A percentile compares a stretch with the other conserved stretches of the same genome.
phyloP scores from a whole-genome alignment of 768 basidiomycete genomes.

The Macrolepiota fuliginosa region DNA sequence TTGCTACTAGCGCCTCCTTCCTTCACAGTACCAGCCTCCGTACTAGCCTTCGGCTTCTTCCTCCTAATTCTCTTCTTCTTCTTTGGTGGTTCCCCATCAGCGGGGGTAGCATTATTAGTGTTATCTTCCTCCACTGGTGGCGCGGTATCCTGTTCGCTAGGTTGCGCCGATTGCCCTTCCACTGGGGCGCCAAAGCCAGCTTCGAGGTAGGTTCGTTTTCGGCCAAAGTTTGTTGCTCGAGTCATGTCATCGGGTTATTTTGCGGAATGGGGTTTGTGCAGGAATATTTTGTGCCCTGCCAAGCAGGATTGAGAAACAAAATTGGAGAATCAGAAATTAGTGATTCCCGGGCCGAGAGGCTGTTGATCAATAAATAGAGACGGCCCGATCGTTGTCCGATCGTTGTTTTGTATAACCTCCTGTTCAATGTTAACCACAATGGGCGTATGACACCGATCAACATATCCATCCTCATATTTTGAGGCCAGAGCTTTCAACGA shows the following conservation, averaged over 20 bases:
- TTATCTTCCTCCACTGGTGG: constrained; percentile 13
- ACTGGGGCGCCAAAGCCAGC: constrained; percentile 43
- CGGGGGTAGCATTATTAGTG: not conserved
- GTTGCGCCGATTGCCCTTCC: constrained; percentile 7
- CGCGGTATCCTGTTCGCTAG: not conserved
- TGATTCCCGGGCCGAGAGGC: not conserved
- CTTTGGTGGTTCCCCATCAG: constrained; percentile 30
- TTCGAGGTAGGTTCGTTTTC: constrained; percentile 69
- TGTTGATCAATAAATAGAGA: not conserved
- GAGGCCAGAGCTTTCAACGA: no score
- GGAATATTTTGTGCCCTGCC: not conserved
- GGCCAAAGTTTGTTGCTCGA: constrained; percentile 69
- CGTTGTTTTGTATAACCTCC: no score
- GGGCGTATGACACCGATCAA: no score
- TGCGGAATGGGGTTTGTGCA: not conserved
- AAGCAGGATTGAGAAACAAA: not conserved
- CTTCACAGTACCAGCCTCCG: constrained; percentile 17
- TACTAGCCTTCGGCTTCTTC: constrained; percentile 31
- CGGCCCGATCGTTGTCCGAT: no score
- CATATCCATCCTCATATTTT: no score
- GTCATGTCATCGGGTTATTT: constrained; percentile 50
- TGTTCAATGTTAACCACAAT: no score
- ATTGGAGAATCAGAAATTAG: not conserved
- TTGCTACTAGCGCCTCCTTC: constrained; percentile 16
- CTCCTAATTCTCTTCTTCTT: constrained; percentile 57